Base-by-base conservation (phyloP, 306 rosid species). In the Glycine soja region DNA sequence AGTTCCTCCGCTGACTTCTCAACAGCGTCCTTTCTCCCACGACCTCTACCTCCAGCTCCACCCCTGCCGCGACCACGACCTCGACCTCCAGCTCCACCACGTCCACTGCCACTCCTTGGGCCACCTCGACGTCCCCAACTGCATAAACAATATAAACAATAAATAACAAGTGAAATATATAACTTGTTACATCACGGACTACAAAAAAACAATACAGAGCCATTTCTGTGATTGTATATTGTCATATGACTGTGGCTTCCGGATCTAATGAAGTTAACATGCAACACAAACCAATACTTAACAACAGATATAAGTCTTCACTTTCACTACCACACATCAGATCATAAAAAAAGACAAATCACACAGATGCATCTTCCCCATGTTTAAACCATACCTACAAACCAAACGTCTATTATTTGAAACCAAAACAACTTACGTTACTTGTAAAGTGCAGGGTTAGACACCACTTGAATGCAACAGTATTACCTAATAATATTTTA, bases 1-100 rank as follows among this genome's bases (percentile, higher is more conserved):
- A 95, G 99, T 0, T 95, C 89, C 61, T 81, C 97, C 0, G 93
- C 95, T 0, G 99, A 95, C 90, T 88, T 91, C 47, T 93, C 98
- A 48, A 90, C 85, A 0, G 79, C 46, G 42, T 78, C 91, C 87
- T 85, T 93, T 79, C 81, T 89, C 67, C 89, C 97, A 42, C 86
- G 89, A 0, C 92, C 90, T 24, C 30, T 24, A 0, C 86, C 71
- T 2, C 86, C 84, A 0, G 85, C 71, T 2, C 86, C 84, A 0
- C 82, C 72, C 85, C 43, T 73, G 0, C 81, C 86, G 0, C 87
- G 82, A 0, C 90, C 89, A 1, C 86, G 74, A 0, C 94, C 89
- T 3, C 84, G 85, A 0, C 90, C 89, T 5, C 77, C 47, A 0
- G 87, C 87, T 13, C 64, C 64, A 2, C 86, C 90, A 7, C 77